A percentile compares a stretch with the other conserved stretches of the same genome.
Conservation (phyloP, 1,139 yeast species). For the Nadsonia commutata region DNA sequence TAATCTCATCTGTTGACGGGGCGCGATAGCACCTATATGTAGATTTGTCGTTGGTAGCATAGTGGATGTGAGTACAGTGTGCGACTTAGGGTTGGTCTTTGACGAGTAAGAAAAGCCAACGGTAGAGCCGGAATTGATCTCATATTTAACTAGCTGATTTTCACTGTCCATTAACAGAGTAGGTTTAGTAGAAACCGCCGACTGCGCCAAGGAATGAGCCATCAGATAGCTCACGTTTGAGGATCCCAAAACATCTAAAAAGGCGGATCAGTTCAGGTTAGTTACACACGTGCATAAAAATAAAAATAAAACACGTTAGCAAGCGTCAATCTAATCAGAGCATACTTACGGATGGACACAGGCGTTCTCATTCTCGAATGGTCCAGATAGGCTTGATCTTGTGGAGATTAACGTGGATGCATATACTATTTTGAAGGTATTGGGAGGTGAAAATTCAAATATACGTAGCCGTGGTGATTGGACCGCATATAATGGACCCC, state of each 20-base stretch:
- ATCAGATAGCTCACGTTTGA: not conserved
- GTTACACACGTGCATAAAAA: no score
- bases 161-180: not conserved
- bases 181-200: not conserved
- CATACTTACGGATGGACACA: no score
- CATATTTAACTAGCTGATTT: not conserved
- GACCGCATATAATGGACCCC: no score
- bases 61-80: not conserved
- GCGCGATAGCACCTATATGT: not conserved
- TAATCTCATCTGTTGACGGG: not conserved
- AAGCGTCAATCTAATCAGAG: no score
- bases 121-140: not conserved
- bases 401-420: no score
- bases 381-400: no score
- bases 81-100: not conserved
- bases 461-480: no score
- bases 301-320: no score
- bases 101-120: not conserved
- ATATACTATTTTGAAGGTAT: no score
- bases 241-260: not conserved
- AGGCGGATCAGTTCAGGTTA: no score
- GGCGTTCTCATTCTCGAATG: no score
- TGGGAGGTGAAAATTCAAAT: no score
- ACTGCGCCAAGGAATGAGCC: constrained; percentile 1
- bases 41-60: not conserved